Evolutionary conservation across 805 yeast species (phyloP), one percentile per base, ranked within the genome.

Genomic region (Wickerhamomyces bovis): DNA sequence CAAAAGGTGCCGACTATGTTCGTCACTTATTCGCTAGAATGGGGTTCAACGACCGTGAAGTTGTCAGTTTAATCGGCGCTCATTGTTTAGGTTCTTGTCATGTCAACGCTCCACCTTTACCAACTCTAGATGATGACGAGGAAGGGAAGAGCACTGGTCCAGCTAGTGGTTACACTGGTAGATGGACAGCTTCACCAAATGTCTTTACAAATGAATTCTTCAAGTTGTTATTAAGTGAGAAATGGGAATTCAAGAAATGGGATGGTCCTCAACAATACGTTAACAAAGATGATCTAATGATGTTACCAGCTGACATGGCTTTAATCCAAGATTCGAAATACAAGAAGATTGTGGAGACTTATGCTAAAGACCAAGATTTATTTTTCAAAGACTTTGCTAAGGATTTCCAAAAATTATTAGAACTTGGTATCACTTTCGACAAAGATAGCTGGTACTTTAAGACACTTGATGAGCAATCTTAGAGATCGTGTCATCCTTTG

Each of bases 171-270:
- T 89, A 73, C 69, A 94, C 85, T 53, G 95, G 96, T 13, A 89
- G 92, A 51, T 88, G 96, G 96, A 90, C 92, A 35, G 84, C 83
- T 46, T 78, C 85, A 36, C 88, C 94, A 46, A 85, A 84, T 26
- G 65, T 71, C 53, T 84, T 89, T 63, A 73, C 82, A 44, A 89
- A 88, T 68, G 87, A 86, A 38, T 88, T 85, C 64, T 88, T 67
- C 68, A 77, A 69, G 64, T 60, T 73, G 35, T 68, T 86, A 61
- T 53, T 80, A 38, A 70, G 77, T 43, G 83, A 80, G 54, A 67
- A 72, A 44, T 72, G 80, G 82, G 69, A 64, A 45, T 60, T 70
- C 70, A 71, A 78, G 61, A 69, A 80, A 63, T 74, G 88, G 81
- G 68, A 69, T 56, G 85, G 84, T 45, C 78, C 77, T 60, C 71